phyloP scores from a whole-genome alignment of 2,329 filamentous ascomycete species.

The Aspergillus sp. region DNA sequence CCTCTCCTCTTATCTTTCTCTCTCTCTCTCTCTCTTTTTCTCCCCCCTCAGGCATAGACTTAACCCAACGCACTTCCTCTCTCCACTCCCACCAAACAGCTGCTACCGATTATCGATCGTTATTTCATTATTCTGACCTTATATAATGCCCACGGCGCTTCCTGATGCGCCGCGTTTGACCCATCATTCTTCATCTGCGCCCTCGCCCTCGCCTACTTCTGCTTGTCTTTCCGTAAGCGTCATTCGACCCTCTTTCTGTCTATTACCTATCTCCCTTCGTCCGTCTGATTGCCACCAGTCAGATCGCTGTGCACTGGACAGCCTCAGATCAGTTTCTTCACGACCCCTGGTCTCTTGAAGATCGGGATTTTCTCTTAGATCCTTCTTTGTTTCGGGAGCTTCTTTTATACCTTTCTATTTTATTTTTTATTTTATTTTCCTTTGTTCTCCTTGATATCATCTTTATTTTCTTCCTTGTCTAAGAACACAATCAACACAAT shows the following conservation, averaged over 20 bases:
- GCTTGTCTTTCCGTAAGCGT: not conserved
- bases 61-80: not conserved
- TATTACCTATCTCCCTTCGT: not conserved
- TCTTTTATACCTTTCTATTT: not conserved
- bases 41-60: not conserved
- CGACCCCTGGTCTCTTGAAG: not conserved
- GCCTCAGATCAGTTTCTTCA: not conserved
- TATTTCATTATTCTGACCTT: not conserved
- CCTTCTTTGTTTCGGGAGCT: not conserved
- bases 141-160: not conserved
- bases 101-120: not conserved
- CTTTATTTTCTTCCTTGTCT: not conserved
- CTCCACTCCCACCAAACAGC: constrained; percentile 1
- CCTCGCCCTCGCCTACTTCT: not conserved
- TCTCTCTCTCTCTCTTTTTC: not conserved
- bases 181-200: not conserved
- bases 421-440: not conserved
- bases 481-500: not conserved
- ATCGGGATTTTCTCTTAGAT: not conserved
- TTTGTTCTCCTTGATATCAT: not conserved
- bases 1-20: not conserved
- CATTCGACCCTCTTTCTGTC: not conserved
- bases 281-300: not conserved
- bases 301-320: not conserved
- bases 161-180: not conserved